Conservation (phyloP, 176 grass and related monocot genomes). For the Aegilops tauschii region DNA sequence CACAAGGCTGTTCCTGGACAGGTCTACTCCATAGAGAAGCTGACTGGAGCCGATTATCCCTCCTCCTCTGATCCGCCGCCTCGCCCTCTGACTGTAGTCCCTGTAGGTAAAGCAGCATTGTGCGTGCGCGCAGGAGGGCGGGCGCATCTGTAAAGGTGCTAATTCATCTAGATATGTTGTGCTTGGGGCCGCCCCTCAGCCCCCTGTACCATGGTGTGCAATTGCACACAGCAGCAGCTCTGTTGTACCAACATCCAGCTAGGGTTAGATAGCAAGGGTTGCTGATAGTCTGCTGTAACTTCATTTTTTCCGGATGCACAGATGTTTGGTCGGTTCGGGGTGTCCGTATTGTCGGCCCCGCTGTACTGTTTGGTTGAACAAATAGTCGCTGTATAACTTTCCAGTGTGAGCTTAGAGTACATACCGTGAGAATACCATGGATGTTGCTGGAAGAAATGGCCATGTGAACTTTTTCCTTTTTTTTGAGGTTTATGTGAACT, state of each 20-base stretch:
- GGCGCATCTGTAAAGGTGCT: slow-evolving; percentile 31
- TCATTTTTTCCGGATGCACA: slow-evolving; percentile 11
- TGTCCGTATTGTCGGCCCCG: neutral
- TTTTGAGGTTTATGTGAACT: too few relatives aligned
- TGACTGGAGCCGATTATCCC: slow-evolving; percentile 14
- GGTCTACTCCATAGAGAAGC: slow-evolving; percentile 27
- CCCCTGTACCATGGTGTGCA: slow-evolving; percentile 9
- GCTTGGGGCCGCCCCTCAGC: neutral
- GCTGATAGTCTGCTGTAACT: slow-evolving; percentile 26
- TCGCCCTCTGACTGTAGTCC: slow-evolving; percentile 25
- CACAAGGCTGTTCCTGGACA: slow-evolving; percentile 50
- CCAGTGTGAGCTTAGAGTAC: neutral
- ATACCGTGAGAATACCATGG: neutral
- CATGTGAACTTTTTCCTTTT: neutral
- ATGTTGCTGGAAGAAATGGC: neutral
- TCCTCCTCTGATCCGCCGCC: neutral
- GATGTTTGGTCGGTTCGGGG: neutral
- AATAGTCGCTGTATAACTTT: neutral
- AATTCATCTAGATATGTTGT: slow-evolving; percentile 30
- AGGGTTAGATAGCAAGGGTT: slow-evolving; percentile 25
- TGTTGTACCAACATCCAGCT: slow-evolving; percentile 31
- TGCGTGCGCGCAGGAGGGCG: neutral
- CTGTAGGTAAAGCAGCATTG: slow-evolving; percentile 27
- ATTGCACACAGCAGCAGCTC: slow-evolving; percentile 8
- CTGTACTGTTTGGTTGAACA: neutral